Evolutionary conservation across 225 moss, liverwort and hornwort species (phyloP).

Genomic region (Takakia lepidozioides): DNA sequence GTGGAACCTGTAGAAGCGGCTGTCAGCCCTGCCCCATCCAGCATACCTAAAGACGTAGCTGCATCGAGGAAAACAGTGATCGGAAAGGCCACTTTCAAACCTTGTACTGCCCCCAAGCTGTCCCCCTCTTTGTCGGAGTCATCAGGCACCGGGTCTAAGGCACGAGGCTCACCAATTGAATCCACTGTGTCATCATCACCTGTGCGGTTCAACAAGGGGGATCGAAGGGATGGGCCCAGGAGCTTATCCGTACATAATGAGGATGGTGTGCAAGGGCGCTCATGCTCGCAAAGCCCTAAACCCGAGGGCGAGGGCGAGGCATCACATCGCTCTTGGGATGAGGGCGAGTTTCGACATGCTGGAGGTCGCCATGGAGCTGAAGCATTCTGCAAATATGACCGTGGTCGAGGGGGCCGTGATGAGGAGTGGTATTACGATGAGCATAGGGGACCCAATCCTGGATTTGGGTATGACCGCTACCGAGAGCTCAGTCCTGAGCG

Average conservation of each 20-base stretch:
- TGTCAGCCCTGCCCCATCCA: constrained; percentile 12
- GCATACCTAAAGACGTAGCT: constrained; percentile 7
- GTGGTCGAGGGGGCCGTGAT: constrained; percentile 34
- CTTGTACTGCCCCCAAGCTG: constrained; percentile 67
- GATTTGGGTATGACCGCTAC: constrained; percentile 21
- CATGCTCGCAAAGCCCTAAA: constrained; percentile 36
- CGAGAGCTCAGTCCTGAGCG: constrained; percentile 15
- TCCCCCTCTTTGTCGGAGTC: constrained; percentile 61
- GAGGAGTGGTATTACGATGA: constrained; percentile 45
- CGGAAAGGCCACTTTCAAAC: constrained; percentile 35
- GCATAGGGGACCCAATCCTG: constrained; percentile 40
- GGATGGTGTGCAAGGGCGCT: constrained; percentile 21
- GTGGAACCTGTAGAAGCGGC: background rate
- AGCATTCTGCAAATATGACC: constrained; percentile 41
- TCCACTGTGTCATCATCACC: constrained; percentile 97
- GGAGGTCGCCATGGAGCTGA: constrained; percentile 24
- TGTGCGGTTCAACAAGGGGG: constrained; percentile 59
- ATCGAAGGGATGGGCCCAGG: constrained; percentile 24
- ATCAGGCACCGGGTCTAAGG: constrained; percentile 67
- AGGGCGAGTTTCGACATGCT: constrained; percentile 45
- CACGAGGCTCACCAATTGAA: constrained; percentile 66
- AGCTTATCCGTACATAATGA: constrained; percentile 18
- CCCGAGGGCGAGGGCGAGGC: constrained; percentile 34
- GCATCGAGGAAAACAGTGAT: constrained; percentile 13
- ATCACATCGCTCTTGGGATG: constrained; percentile 51